Base-by-base conservation (phyloP, 1,284 basidiomycete species). In the Irpex sp. region DNA sequence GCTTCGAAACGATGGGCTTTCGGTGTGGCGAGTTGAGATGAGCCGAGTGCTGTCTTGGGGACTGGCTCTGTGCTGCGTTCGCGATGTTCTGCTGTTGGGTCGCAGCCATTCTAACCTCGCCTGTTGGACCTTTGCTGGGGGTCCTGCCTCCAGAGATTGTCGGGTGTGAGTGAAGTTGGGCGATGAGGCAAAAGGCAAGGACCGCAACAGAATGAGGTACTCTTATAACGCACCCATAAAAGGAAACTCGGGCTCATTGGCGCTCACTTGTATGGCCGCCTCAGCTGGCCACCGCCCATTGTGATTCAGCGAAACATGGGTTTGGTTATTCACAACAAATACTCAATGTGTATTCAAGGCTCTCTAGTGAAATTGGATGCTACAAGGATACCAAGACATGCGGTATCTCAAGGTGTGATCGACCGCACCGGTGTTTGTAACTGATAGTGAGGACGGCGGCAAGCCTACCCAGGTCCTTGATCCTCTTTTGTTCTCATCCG, bases 1-100 rank as follows among this genome's bases (percentile, higher is more conserved):
- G 84, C 68, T 82, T 85, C 58, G 79, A 79, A 54, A 72, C 67
- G 57, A 76, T 74, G 7, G 64, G 61, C 61, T 75, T 73, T 37
- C 78, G 77, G 64, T 79, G 76, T 31, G 70, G 66, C 17, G 68
- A 70, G 60, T 61, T 69, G 21, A 67, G 70, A 59, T 74, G 69
- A 48, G 70, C 64, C 64, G 65, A 67, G 59, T 70, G 71, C 61
- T 70, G 61, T 36, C 60, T 51, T n/a, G 49, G 17, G 15, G 40
- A 51, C 17, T 49, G 57, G 49, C 38, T 48, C 31, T 49, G 61
- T 19, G 26, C 26, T 26, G 59, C 54, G 59, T 58, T 52, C 34
- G 54, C 26, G 54, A 56, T 7, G 54, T 31, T 62, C 62, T 57
- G 63, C 47, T 57, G 51, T 49, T 59, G 61, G 57, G 65, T 59